phyloP scores from a whole-genome alignment of 1,139 yeast species.

The Saccharomyces hybrid region DNA sequence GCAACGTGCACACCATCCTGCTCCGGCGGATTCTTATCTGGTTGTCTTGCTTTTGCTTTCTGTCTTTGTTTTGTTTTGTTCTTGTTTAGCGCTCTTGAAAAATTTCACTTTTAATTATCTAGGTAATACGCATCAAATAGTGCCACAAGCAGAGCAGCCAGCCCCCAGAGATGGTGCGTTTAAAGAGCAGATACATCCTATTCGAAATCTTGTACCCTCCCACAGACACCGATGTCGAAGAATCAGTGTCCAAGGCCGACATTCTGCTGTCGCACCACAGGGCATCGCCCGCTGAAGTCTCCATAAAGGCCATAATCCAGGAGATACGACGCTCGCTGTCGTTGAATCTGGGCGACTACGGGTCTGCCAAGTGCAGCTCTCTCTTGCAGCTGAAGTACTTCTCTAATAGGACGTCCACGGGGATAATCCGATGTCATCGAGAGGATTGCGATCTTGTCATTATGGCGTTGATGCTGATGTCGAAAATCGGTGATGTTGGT shows the following conservation, averaged over 20 bases:
- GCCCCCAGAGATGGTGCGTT: slow-evolving; percentile 58
- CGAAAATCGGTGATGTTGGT: slow-evolving; percentile 41
- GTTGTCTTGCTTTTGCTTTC: background rate
- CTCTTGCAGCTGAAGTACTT: slow-evolving; percentile 69
- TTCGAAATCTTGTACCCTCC: slow-evolving; percentile 72
- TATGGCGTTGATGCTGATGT: slow-evolving; percentile 65
- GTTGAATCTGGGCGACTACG: slow-evolving; percentile 69
- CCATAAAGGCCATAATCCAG: slow-evolving; percentile 42
- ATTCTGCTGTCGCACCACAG: slow-evolving; percentile 44
- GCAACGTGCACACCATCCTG: background rate
- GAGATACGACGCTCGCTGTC: slow-evolving; percentile 49
- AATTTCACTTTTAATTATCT: background rate
- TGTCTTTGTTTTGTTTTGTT: background rate
- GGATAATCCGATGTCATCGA: slow-evolving; percentile 72
- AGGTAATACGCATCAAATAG: background rate
- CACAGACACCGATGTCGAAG: slow-evolving; percentile 7
- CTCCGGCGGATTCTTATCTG: background rate
- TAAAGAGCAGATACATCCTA: slow-evolving; percentile 75
- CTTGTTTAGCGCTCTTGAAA: background rate
- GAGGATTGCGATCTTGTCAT: slow-evolving; percentile 56
- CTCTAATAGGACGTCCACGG: slow-evolving; percentile 74
- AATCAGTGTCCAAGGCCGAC: slow-evolving; percentile 4
- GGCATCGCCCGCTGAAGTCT: slow-evolving; percentile 42
- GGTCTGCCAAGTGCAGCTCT: slow-evolving; percentile 58
- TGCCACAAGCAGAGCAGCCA: background rate